A percentile compares a stretch with the other conserved stretches of the same genome.
Conservation (phyloP, 2,329 filamentous ascomycete species). For the Fulvia fulva region DNA sequence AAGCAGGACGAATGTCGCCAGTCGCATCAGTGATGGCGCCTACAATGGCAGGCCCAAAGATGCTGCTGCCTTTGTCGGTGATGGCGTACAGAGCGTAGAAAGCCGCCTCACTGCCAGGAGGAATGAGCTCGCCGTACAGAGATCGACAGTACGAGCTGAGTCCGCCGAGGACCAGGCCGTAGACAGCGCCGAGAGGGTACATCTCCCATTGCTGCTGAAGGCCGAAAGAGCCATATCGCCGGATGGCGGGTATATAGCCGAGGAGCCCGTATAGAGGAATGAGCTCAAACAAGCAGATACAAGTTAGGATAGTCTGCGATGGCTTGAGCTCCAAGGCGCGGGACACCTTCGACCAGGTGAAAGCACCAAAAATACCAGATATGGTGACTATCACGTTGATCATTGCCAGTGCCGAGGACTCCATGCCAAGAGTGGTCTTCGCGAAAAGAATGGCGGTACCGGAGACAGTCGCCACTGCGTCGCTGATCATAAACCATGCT, state of each 20-base stretch:
- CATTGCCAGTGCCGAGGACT: constrained; percentile 77
- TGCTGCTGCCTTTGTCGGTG: constrained; percentile 90
- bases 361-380: constrained; percentile 79
- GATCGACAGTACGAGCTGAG: constrained; percentile 87
- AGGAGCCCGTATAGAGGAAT: constrained; percentile 89
- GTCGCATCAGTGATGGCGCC: constrained; percentile 79
- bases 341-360: constrained; percentile 81
- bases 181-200: constrained; percentile 86
- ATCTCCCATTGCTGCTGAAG: constrained; percentile 96
- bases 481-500: constrained; percentile 92
- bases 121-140: constrained; percentile 88
- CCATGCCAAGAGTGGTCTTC: constrained; percentile 89
- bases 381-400: constrained; percentile 91
- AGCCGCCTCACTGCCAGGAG: constrained; percentile 87
- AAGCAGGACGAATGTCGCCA: constrained; percentile 59
- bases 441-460: constrained; percentile 94
- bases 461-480: constrained; percentile 90
- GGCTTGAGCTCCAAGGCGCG: constrained; percentile 65
- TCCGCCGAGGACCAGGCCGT: constrained; percentile 91
- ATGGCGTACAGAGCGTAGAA: constrained; percentile 97
- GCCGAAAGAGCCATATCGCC: constrained; percentile 69
- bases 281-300: constrained; percentile 83
- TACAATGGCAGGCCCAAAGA: constrained; percentile 92
- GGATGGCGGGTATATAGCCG: constrained; percentile 78
- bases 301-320: constrained; percentile 86